Evolutionary conservation across 768 basidiomycete genomes (phyloP).

Genomic region (Mycena galericulata): DNA sequence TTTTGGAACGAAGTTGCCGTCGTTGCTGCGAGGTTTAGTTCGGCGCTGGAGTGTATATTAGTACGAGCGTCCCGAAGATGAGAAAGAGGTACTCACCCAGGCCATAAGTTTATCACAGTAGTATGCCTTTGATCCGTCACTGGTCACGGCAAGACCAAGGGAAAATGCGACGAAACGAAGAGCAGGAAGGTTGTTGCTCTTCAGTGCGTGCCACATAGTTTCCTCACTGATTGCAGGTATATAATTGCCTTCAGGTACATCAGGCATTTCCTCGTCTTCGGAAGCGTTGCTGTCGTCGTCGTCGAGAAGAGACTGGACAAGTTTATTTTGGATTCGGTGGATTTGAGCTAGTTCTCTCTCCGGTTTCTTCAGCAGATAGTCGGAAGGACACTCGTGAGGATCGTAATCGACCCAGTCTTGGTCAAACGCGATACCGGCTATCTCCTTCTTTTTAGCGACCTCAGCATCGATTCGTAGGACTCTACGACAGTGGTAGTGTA

Average conservation of each 20-base stretch:
- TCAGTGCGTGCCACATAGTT: too few relatives aligned
- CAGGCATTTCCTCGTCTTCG: slow-evolving; percentile 11
- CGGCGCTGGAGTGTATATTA: slow-evolving; percentile 3
- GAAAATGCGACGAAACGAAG: too few relatives aligned
- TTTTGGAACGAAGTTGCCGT: slow-evolving; percentile 17
- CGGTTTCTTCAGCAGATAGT: slow-evolving; percentile 9
- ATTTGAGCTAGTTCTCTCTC: slow-evolving; percentile 1
- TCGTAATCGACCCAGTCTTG: slow-evolving; percentile 15
- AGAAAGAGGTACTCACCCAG: slow-evolving; percentile 10
- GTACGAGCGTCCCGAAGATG: not conserved
- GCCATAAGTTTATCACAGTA: slow-evolving; percentile 1
- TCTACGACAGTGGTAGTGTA: slow-evolving; percentile 27
- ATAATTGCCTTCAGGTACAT: slow-evolving; percentile 7
- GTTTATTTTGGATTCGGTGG: slow-evolving; percentile 10
- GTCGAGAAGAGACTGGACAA: slow-evolving; percentile 11
- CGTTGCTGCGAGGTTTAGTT: slow-evolving; percentile 15
- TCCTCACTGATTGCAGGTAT: slow-evolving; percentile 12
- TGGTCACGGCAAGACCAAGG: too few relatives aligned
- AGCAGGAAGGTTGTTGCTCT: too few relatives aligned
- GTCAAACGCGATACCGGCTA: slow-evolving; percentile 13
- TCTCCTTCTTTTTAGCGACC: slow-evolving; percentile 1
- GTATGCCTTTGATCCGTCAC: not conserved
- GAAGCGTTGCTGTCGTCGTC: not conserved
- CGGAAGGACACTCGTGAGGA: slow-evolving; percentile 9
- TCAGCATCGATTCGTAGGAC: slow-evolving; percentile 29